A percentile compares a stretch with the other conserved stretches of the same genome.
phyloP scores from a whole-genome alignment of 345 rosid species.

The Moricandia arvensis region DNA sequence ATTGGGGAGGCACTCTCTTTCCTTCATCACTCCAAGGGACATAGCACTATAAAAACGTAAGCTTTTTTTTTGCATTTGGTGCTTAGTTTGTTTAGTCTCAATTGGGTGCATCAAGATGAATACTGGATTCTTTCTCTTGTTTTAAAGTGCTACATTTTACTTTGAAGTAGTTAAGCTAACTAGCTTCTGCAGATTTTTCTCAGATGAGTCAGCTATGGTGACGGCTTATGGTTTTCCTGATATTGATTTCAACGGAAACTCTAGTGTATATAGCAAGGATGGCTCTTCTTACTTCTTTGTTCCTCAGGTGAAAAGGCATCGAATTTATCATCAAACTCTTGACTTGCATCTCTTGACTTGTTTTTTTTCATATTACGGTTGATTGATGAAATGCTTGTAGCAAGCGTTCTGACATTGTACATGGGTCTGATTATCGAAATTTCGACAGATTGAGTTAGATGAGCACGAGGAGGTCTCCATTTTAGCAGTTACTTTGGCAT shows the following conservation, averaged over 20 bases:
- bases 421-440: slow-evolving; percentile 9
- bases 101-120: neutral
- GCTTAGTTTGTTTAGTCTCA: neutral
- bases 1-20: slow-evolving; percentile 79
- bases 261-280: slow-evolving; percentile 53
- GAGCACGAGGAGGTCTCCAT: slow-evolving; percentile 62
- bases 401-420: neutral
- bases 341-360: neutral
- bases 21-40: slow-evolving; percentile 24
- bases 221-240: slow-evolving; percentile 77
- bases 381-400: slow-evolving; percentile 5
- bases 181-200: slow-evolving; percentile 67
- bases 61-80: neutral
- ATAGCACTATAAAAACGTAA: slow-evolving; percentile 51
- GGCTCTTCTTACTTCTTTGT: slow-evolving; percentile 71
- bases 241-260: slow-evolving; percentile 43
- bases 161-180: slow-evolving; percentile 35
- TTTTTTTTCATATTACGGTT: slow-evolving; percentile 20
- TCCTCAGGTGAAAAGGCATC: slow-evolving; percentile 66
- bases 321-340: slow-evolving; percentile 1
- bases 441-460: slow-evolving; percentile 76
- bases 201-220: slow-evolving; percentile 56
- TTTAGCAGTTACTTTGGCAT: slow-evolving; percentile 70
- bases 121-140: neutral
- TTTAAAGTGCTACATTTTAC: slow-evolving; percentile 12